These are phyloP conservation scores for Bacidia gigantensis DNA, from an alignment of 495 filamentous ascomycete genomes.

Conservation along the genomic window DNA sequence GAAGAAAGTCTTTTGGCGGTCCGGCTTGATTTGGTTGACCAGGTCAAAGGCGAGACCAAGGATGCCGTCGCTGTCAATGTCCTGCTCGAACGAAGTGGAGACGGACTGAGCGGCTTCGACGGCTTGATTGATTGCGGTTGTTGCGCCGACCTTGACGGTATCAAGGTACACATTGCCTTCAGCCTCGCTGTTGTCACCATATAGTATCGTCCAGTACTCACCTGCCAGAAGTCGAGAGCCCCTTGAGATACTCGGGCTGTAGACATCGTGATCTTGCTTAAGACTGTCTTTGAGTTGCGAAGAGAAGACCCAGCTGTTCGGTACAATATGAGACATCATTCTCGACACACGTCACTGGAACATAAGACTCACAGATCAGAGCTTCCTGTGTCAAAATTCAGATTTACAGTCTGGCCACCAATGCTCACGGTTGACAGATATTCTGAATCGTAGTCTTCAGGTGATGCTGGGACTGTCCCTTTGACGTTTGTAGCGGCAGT, in stretches of 20 bases:
- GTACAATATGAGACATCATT: not conserved
- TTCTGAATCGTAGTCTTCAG: slow-evolving; percentile 44
- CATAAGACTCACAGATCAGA: slow-evolving; percentile 50
- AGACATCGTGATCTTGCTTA: slow-evolving; percentile 45
- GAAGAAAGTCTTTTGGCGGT: slow-evolving; percentile 54
- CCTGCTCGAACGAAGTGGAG: slow-evolving; percentile 43
- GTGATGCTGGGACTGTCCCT: slow-evolving; percentile 37
- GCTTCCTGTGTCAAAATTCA: slow-evolving; percentile 67
- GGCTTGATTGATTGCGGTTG: slow-evolving; percentile 49
- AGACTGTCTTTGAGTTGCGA: slow-evolving; percentile 30
- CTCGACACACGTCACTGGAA: not conserved
- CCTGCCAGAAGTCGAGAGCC: slow-evolving; percentile 38
- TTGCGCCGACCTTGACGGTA: slow-evolving; percentile 49
- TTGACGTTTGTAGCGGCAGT: slow-evolving; percentile 32
- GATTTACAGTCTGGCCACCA: slow-evolving; percentile 45
- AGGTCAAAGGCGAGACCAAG: slow-evolving; percentile 57
- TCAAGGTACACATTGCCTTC: slow-evolving; percentile 57
- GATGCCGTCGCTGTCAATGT: slow-evolving; percentile 52
- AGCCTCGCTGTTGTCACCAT: slow-evolving; percentile 57
- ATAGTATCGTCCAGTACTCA: slow-evolving; percentile 50
- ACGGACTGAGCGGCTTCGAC: slow-evolving; percentile 54
- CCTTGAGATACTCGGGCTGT: slow-evolving; percentile 35
- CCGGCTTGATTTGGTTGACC: slow-evolving; percentile 59
- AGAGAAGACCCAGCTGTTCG: slow-evolving; percentile 39
- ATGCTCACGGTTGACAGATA: slow-evolving; percentile 56